Conservation (phyloP, 352 stramenopile genomes). For the Pseudoperonospora humuli region DNA sequence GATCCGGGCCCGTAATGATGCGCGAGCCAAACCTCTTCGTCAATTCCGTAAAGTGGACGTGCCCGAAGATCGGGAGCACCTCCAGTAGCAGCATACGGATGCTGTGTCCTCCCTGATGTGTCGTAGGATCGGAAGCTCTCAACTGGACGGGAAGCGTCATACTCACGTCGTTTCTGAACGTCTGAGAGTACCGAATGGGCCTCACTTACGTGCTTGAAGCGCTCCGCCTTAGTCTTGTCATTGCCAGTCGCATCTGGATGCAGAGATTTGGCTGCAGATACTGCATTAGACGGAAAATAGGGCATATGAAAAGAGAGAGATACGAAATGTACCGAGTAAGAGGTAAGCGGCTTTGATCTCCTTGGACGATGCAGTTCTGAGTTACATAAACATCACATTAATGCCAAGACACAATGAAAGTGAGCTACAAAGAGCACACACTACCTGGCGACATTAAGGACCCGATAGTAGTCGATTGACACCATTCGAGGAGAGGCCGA, state of each 20-base stretch:
- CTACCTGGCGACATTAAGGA: constrained; percentile 72
- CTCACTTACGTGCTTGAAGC: constrained; percentile 81
- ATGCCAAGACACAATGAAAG: background rate
- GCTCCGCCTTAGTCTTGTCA: constrained; percentile 68
- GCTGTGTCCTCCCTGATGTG: constrained; percentile 33
- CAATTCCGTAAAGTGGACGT: constrained; percentile 56
- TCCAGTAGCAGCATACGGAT: constrained; percentile 46
- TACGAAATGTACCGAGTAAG: constrained; percentile 36
- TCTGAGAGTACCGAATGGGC: constrained; percentile 75
- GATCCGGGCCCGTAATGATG: constrained; percentile 71
- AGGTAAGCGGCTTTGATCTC: constrained; percentile 82
- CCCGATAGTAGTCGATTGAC: constrained; percentile 67
- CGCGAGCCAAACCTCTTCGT: constrained; percentile 79
- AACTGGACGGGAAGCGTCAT: constrained; percentile 43
- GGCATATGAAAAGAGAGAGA: background rate
- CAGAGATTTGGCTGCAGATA: constrained; percentile 53
- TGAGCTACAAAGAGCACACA: background rate
- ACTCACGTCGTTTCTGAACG: constrained; percentile 43
- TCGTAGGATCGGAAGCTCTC: constrained; percentile 38
- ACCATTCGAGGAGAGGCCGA: constrained; percentile 11
- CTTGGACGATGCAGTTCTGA: constrained; percentile 47
- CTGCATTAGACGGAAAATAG: background rate
- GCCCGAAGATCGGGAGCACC: constrained; percentile 21
- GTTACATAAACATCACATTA: background rate
- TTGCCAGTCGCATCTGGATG: constrained; percentile 84